Percentiles rank a stretch among this genome's conserved stretches.
These are phyloP conservation scores for Lactarius indigo DNA, from an alignment of 768 basidiomycete genomes.

Conservation along the genomic window DNA sequence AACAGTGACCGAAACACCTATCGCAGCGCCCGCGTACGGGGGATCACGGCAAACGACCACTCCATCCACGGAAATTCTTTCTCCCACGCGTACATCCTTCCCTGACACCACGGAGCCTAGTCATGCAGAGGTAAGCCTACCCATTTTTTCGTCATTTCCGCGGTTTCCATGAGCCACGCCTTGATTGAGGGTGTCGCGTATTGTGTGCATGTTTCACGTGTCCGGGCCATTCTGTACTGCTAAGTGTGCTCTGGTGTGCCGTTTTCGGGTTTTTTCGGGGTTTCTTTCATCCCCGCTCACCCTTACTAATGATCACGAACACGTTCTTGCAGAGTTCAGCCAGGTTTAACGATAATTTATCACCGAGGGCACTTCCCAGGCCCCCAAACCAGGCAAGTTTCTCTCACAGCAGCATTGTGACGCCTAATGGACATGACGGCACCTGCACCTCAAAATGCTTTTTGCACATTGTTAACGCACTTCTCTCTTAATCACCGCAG, in stretches of 20 bases:
- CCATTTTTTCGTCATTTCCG: neutral
- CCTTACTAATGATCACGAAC: conserved; percentile 5
- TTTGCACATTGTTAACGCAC: conserved; percentile 11
- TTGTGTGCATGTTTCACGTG: neutral
- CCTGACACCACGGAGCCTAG: neutral
- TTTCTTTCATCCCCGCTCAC: neutral
- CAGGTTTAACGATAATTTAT: neutral
- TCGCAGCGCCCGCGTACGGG: neutral
- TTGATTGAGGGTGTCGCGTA: neutral
- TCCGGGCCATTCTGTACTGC: neutral
- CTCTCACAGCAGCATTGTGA: conserved; percentile 7
- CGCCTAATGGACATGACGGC: conserved; percentile 1
- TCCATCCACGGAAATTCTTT: neutral
- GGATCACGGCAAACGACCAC: conserved; percentile 2
- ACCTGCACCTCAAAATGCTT: conserved; percentile 7
- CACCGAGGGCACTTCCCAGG: neutral
- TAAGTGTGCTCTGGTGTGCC: neutral
- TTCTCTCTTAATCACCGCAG: conserved; percentile 17
- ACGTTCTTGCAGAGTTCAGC: neutral
- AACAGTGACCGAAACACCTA: neutral
- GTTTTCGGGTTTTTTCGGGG: neutral
- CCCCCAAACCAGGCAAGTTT: conserved; percentile 18
- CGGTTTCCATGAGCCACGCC: neutral
- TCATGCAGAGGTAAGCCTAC: conserved; percentile 9
- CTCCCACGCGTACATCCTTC: neutral